Percentiles rank a stretch among this genome's conserved stretches.
These are phyloP conservation scores for Citrus trifoliata DNA, from an alignment of 345 rosid species.

Conservation along the genomic window DNA sequence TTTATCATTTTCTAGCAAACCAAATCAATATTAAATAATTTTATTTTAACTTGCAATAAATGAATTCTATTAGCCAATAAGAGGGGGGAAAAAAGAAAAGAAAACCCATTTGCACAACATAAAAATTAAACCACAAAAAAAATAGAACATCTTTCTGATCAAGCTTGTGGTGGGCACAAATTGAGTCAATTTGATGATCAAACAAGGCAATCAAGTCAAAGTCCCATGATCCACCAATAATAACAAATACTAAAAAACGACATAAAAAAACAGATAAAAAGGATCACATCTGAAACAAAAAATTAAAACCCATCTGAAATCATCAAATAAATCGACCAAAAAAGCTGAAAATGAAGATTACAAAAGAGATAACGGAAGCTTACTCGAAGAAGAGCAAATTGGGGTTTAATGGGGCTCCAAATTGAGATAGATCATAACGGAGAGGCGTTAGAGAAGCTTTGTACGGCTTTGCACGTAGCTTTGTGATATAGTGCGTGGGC, in stretches of 20 bases:
- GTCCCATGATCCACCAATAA: constrained; percentile 1
- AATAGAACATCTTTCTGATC: background rate
- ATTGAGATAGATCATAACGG: background rate
- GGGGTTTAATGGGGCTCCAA: background rate
- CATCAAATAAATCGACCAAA: background rate
- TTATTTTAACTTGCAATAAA: background rate
- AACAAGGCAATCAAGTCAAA: constrained; percentile 1
- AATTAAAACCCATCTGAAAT: background rate
- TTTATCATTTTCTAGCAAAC: background rate
- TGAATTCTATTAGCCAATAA: background rate
- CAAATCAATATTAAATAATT: background rate
- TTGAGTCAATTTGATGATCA: background rate
- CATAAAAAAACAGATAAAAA: background rate
- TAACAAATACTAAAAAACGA: background rate
- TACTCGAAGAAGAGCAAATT: background rate
- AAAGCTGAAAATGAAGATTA: background rate
- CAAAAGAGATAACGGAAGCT: background rate
- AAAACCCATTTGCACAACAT: background rate
- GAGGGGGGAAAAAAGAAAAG: background rate
- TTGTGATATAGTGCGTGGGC: background rate
- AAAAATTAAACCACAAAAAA: background rate
- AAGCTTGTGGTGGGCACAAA: background rate
- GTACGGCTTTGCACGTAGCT: background rate
- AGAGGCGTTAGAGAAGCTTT: background rate
- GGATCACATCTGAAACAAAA: constrained; percentile 1